phyloP scores from a whole-genome alignment of 768 basidiomycete species.

The Solioccasus polychromus region DNA sequence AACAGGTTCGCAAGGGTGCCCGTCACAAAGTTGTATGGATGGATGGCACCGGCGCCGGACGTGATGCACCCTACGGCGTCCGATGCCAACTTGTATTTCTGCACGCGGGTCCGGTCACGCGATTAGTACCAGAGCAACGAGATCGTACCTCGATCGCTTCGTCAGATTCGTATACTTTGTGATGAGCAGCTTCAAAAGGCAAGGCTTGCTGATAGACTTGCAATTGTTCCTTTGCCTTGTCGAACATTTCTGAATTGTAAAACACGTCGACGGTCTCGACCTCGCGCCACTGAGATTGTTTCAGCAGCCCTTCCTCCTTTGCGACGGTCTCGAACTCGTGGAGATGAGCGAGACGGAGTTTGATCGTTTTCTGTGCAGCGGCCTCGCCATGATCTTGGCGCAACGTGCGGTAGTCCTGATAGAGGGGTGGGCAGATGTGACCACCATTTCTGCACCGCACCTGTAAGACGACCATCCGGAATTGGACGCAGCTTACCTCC shows the following conservation, averaged over 20 bases:
- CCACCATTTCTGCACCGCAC: constrained; percentile 78
- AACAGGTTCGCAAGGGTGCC: constrained; percentile 55
- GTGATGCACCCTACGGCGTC: constrained; percentile 49
- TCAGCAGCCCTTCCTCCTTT: constrained; percentile 49
- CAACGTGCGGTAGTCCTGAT: constrained; percentile 54
- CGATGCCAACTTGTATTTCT: constrained; percentile 50
- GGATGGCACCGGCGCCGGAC: constrained; percentile 57
- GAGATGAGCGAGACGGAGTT: constrained; percentile 62
- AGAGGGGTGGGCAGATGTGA: constrained; percentile 59
- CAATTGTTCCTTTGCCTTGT: constrained; percentile 41
- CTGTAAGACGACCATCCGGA: too few relatives aligned
- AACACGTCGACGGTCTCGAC: constrained; percentile 62
- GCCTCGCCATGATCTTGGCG: constrained; percentile 44
- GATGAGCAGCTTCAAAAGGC: constrained; percentile 42
- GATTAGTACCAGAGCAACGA: not conserved
- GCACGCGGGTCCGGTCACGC: not conserved
- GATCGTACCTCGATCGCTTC: constrained; percentile 32
- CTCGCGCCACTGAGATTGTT: constrained; percentile 52
- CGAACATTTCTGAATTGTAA: constrained; percentile 40
- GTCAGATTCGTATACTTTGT: constrained; percentile 31
- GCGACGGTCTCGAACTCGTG: constrained; percentile 46
- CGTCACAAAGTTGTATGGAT: constrained; percentile 71
- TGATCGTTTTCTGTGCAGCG: constrained; percentile 50
- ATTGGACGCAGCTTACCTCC: constrained; percentile 53
- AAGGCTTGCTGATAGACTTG: constrained; percentile 46